phyloP scores from a whole-genome alignment of 352 stramenopile species.

The Phytophthora citricola region DNA sequence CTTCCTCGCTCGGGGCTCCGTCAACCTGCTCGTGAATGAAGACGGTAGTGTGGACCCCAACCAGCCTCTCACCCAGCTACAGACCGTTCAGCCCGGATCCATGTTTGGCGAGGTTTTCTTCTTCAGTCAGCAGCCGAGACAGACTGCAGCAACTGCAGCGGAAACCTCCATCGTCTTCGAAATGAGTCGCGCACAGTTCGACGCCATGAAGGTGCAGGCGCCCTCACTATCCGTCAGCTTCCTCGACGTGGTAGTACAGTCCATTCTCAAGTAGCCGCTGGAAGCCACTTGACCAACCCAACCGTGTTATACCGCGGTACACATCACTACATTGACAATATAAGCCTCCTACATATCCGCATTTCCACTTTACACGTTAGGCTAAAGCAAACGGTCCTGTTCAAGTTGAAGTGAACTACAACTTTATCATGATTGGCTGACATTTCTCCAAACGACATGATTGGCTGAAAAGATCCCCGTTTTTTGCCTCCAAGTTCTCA shows the following conservation, averaged over 20 bases:
- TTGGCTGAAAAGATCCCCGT: conserved; percentile 1
- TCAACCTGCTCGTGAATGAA: conserved; percentile 76
- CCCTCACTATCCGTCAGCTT: conserved; percentile 71
- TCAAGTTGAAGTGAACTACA: conserved; percentile 1
- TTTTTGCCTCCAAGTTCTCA: conserved; percentile 18
- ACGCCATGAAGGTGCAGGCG: conserved; percentile 57
- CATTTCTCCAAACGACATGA: neutral
- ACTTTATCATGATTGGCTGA: conserved; percentile 1
- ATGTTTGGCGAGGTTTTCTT: conserved; percentile 89
- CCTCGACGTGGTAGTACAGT: conserved; percentile 78
- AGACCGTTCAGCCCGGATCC: conserved; percentile 66
- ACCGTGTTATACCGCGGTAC: conserved; percentile 9
- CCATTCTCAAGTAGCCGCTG: conserved; percentile 46
- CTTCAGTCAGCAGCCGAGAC: conserved; percentile 64
- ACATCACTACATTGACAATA: conserved; percentile 2
- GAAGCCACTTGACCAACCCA: conserved; percentile 14
- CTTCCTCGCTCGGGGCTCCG: conserved; percentile 70
- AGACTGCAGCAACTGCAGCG: conserved; percentile 50
- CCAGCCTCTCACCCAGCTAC: conserved; percentile 52
- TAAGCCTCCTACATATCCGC: neutral
- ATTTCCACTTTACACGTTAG: too few relatives aligned
- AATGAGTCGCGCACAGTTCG: conserved; percentile 63
- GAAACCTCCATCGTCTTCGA: conserved; percentile 64
- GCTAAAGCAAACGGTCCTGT: neutral
- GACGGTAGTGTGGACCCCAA: conserved; percentile 53